These are phyloP conservation scores for Globisporangium ultimum DNA, from an alignment of 352 stramenopile species.

Conservation along the genomic window DNA sequence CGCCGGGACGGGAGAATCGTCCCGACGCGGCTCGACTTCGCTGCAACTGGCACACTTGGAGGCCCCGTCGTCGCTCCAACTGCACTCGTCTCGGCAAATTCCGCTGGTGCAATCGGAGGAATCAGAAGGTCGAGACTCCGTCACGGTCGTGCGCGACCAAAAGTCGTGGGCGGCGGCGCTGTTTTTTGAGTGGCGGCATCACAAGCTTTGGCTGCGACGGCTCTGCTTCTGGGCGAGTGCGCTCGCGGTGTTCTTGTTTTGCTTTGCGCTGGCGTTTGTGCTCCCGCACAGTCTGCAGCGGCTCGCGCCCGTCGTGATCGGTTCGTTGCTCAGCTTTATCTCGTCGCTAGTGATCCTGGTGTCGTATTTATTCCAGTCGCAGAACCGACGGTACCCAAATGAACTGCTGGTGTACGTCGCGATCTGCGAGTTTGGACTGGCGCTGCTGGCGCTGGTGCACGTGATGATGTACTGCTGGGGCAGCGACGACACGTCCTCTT, in stretches of 20 bases:
- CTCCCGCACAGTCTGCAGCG: constrained; percentile 29
- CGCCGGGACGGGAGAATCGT: neutral
- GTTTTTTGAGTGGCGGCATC: constrained; percentile 26
- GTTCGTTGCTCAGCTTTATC: constrained; percentile 45
- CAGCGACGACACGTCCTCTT: constrained; percentile 1
- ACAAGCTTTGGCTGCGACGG: constrained; percentile 15
- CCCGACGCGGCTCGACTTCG: no score
- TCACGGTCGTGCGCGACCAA: constrained; percentile 20
- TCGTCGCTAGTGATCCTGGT: constrained; percentile 47
- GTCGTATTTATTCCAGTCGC: constrained; percentile 41
- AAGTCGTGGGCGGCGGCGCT: constrained; percentile 23
- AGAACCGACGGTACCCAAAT: constrained; percentile 46
- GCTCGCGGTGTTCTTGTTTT: constrained; percentile 26
- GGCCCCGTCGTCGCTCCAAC: constrained; percentile 14
- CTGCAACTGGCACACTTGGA: constrained; percentile 10
- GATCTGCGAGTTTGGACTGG: constrained; percentile 54
- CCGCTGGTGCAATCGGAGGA: constrained; percentile 9
- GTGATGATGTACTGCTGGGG: constrained; percentile 40
- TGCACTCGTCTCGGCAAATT: constrained; percentile 10
- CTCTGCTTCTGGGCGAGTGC: constrained; percentile 31
- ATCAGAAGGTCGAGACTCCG: neutral
- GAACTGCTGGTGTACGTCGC: constrained; percentile 66
- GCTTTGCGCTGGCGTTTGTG: constrained; percentile 45
- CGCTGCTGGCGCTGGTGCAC: constrained; percentile 38
- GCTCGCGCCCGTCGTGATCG: constrained; percentile 44